Conservation (phyloP, 1,284 basidiomycete genomes). For the Amylostereum areolatum region DNA sequence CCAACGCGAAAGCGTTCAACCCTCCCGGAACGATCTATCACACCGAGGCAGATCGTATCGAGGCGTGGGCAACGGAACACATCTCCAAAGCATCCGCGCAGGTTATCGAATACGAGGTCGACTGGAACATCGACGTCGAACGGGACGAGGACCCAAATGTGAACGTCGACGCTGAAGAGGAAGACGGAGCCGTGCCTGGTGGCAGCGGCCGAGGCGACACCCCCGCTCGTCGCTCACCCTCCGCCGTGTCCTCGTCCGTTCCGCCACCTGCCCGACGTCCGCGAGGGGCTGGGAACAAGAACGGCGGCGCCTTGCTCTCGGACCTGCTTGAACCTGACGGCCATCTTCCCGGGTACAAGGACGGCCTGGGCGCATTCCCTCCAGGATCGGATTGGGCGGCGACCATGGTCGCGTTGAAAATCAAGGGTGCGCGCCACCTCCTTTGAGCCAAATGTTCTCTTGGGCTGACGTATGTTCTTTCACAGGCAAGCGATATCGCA, state of each 20-base stretch:
- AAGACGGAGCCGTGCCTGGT: conserved; percentile 18
- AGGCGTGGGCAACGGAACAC: conserved; percentile 63
- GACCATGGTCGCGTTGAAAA: conserved; percentile 62
- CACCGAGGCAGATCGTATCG: conserved; percentile 64
- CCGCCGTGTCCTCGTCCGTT: conserved; percentile 15
- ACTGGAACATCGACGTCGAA: conserved; percentile 80
- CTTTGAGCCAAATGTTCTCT: background rate
- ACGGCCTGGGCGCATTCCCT: conserved; percentile 67
- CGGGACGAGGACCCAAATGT: conserved; percentile 49
- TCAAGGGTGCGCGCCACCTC: conserved; percentile 60
- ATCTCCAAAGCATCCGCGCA: conserved; percentile 61
- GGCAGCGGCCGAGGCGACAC: conserved; percentile 10
- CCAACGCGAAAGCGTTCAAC: conserved; percentile 71
- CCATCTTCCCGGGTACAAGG: conserved; percentile 65
- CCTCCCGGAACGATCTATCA: conserved; percentile 66
- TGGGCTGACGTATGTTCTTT: background rate
- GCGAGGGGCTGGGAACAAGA: conserved; percentile 10
- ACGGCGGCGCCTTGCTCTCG: conserved; percentile 25
- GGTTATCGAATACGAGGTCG: conserved; percentile 74
- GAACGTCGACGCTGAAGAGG: conserved; percentile 39
- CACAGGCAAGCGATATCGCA: conserved; percentile 69
- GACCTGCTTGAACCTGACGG: conserved; percentile 64
- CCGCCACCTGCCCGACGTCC: conserved; percentile 8
- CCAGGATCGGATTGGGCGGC: conserved; percentile 61
- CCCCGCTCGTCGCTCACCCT: conserved; percentile 19